These are phyloP conservation scores for Melanomma pulvis-pyrius DNA, from an alignment of 495 filamentous ascomycete genomes.

Conservation along the genomic window DNA sequence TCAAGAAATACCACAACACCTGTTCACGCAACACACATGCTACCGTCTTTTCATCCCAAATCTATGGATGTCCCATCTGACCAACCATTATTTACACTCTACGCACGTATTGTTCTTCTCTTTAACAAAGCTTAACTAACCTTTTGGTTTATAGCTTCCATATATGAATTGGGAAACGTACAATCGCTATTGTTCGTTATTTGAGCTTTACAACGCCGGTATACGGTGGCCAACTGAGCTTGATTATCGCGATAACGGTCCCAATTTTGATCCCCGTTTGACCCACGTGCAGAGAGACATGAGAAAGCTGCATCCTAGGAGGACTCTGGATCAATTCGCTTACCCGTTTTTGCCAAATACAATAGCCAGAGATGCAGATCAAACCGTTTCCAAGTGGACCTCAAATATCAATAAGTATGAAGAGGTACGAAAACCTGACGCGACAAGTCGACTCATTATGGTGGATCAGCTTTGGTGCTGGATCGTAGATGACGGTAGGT, in stretches of 20 bases:
- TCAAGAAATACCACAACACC: neutral
- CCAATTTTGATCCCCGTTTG: neutral
- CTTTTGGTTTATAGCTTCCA: slow-evolving; percentile 3
- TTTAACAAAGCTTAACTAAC: neutral
- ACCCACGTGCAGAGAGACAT: neutral
- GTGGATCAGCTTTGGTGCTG: slow-evolving; percentile 17
- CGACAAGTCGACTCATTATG: neutral
- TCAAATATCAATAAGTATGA: neutral
- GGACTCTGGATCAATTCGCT: slow-evolving; percentile 7
- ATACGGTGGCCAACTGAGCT: neutral
- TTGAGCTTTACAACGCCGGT: neutral
- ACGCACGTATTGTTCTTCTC: neutral
- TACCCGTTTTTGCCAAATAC: neutral
- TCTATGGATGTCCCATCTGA: neutral
- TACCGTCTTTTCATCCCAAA: too few relatives aligned
- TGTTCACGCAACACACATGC: neutral
- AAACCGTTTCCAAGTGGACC: slow-evolving; percentile 15
- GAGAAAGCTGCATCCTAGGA: slow-evolving; percentile 1
- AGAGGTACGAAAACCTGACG: neutral
- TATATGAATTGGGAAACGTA: slow-evolving; percentile 13
- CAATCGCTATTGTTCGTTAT: neutral
- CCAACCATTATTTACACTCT: neutral
- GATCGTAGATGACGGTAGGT: slow-evolving; percentile 1
- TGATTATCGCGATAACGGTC: neutral
- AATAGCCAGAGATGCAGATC: neutral